Percentiles rank a stretch among this genome's conserved stretches.
Evolutionary conservation across 1,139 yeast genomes (phyloP).

Genomic region (Taphrina deformans): DNA sequence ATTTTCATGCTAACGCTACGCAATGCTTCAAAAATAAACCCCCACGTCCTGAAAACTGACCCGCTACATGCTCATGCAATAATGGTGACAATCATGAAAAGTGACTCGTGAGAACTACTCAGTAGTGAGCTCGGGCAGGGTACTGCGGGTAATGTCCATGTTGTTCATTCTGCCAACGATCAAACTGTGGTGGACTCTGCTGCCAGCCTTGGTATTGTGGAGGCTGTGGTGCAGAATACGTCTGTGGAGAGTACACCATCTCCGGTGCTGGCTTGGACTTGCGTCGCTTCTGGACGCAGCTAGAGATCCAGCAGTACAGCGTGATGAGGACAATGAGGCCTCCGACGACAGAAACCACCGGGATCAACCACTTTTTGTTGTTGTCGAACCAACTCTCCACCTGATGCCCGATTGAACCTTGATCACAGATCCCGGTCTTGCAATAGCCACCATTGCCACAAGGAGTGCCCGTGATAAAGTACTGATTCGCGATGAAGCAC

Average conservation of each 20-base stretch:
- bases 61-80: neutral
- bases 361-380: slow-evolving; percentile 41
- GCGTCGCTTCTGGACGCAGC: slow-evolving; percentile 2
- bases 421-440: slow-evolving; percentile 45
- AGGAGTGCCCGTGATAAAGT: slow-evolving; percentile 48
- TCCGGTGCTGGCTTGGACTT: slow-evolving; percentile 19
- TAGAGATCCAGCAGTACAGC: slow-evolving; percentile 7
- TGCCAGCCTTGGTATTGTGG: slow-evolving; percentile 4
- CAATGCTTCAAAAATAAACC: neutral
- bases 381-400: slow-evolving; percentile 39
- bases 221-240: neutral
- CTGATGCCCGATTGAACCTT: slow-evolving; percentile 38
- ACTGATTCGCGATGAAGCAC: slow-evolving; percentile 45
- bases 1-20: neutral
- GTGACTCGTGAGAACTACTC: neutral
- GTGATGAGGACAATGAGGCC: slow-evolving; percentile 39
- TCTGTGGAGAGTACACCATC: slow-evolving; percentile 22
- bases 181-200: neutral
- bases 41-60: too few species aligned
- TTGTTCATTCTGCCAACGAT: neutral
- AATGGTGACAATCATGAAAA: too few species aligned
- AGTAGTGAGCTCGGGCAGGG: slow-evolving; percentile 1
- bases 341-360: slow-evolving; percentile 42
- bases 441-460: slow-evolving; percentile 46
- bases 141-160: slow-evolving; percentile 1